Conservation (phyloP, 352 stramenopile genomes). For the Globisporangium polare region DNA sequence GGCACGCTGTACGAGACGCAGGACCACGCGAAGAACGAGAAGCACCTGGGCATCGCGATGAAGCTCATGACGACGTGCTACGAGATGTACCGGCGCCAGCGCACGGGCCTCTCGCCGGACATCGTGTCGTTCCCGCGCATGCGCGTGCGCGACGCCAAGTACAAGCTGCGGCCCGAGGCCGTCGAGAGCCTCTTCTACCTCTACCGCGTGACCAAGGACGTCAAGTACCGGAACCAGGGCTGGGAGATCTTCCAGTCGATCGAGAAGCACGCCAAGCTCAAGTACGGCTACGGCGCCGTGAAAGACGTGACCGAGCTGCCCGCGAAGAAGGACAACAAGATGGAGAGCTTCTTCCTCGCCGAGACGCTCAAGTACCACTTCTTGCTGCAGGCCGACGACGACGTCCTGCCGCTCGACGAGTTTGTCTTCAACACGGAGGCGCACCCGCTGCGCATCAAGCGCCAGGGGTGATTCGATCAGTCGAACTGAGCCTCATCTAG, state of each 20-base stretch:
- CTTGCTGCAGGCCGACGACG: slow-evolving; percentile 85
- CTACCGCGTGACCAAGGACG: slow-evolving; percentile 93
- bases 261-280: slow-evolving; percentile 89
- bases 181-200: slow-evolving; percentile 96
- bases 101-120: slow-evolving; percentile 93
- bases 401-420: slow-evolving; percentile 89
- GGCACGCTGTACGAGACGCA: slow-evolving; percentile 68
- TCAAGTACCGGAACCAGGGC: slow-evolving; percentile 93
- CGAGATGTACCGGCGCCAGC: slow-evolving; percentile 92
- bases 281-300: slow-evolving; percentile 84
- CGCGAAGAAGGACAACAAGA: slow-evolving; percentile 87
- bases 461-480: neutral
- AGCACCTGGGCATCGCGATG: slow-evolving; percentile 86
- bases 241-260: slow-evolving; percentile 95
- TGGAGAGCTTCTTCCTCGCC: slow-evolving; percentile 98
- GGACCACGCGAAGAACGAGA: slow-evolving; percentile 65
- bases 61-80: slow-evolving; percentile 92
- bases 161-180: slow-evolving; percentile 94
- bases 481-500: neutral
- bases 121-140: slow-evolving; percentile 86
- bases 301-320: slow-evolving; percentile 44
- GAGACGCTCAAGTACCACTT: slow-evolving; percentile 99
- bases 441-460: slow-evolving; percentile 83
- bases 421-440: slow-evolving; percentile 97
- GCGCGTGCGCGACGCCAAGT: slow-evolving; percentile 65